Conservation (phyloP, 1,284 basidiomycete species). For the Melampsora americana region DNA sequence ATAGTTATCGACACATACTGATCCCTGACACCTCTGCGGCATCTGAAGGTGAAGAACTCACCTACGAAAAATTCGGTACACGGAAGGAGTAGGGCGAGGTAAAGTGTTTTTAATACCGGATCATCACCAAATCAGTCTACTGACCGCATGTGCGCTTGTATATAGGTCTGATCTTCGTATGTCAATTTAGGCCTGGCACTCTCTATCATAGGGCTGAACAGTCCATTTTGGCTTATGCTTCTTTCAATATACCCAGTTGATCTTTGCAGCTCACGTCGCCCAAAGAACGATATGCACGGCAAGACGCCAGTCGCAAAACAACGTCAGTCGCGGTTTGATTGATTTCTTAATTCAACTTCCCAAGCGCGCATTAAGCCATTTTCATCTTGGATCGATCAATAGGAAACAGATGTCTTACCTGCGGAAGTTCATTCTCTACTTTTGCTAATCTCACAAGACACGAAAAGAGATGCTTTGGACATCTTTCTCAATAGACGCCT, state of each 20-base stretch:
- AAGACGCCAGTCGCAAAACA: conserved; percentile 3
- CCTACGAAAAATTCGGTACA: background rate
- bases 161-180: background rate
- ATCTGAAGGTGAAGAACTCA: no score
- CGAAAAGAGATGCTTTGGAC: conserved; percentile 39
- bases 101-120: background rate
- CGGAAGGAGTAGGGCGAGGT: background rate
- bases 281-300: background rate
- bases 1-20: no score
- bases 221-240: background rate
- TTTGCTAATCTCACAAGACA: conserved; percentile 44
- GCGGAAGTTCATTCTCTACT: conserved; percentile 44
- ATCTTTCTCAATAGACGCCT: background rate
- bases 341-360: background rate
- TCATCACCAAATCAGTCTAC: background rate
- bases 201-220: background rate
- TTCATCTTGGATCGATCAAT: background rate
- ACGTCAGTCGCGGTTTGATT: conserved; percentile 8
- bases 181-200: background rate
- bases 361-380: background rate
- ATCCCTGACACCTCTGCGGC: no score
- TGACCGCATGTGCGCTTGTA: background rate
- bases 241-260: background rate
- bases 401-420: conserved; percentile 44
- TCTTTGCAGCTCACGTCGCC: background rate